These are phyloP conservation scores for Ceratobasidium sp. DNA, from an alignment of 1,284 basidiomycete species.

Conservation along the genomic window DNA sequence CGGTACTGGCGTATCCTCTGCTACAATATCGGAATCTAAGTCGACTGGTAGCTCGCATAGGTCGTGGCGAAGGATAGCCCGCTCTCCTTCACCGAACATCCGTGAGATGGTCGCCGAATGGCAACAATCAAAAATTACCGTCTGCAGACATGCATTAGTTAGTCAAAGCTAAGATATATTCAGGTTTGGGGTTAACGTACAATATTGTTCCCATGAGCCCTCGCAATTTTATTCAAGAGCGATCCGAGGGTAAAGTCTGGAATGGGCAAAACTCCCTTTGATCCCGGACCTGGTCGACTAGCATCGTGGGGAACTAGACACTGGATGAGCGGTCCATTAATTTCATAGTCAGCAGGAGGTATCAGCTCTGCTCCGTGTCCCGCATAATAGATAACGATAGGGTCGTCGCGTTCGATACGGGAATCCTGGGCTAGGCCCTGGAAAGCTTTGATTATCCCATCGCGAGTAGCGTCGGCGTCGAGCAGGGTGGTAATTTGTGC, in stretches of 20 bases:
- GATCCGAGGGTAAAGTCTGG: not conserved
- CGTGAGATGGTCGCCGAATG: not conserved
- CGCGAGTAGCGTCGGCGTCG: not conserved
- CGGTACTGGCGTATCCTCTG: not conserved
- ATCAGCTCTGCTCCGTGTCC: not conserved
- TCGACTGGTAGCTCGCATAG: not conserved
- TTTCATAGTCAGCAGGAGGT: not conserved
- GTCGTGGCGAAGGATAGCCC: not conserved
- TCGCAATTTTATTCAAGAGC: not conserved
- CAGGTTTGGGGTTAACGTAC: not conserved
- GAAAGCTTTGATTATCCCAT: not conserved
- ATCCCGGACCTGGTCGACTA: not conserved
- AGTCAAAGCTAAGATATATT: not conserved
- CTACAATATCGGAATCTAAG: conserved; percentile 5
- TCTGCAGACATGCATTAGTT: not conserved
- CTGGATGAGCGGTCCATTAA: not conserved
- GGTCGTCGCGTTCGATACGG: not conserved
- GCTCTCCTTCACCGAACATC: not conserved
- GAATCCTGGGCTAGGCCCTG: not conserved
- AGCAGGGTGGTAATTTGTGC: not conserved
- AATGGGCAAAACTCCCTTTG: not conserved
- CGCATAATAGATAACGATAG: conserved; percentile 7
- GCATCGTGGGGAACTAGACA: not conserved
- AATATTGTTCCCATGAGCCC: conserved; percentile 19
- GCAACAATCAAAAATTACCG: conserved; percentile 23